phyloP scores from a whole-genome alignment of 441 rosid species.

The Arabidopsis hybrid region DNA sequence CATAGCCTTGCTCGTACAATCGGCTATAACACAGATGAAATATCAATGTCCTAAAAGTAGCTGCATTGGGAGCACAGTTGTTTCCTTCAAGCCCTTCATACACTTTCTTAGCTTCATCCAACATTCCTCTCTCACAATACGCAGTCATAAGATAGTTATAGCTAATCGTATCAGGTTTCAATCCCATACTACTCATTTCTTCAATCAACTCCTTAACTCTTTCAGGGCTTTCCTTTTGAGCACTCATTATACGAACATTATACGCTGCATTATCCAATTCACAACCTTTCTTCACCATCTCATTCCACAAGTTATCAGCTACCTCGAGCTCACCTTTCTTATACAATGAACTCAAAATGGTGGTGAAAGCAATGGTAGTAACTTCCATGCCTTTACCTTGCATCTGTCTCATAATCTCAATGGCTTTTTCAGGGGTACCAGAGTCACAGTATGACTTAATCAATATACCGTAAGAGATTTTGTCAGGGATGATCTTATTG shows the following conservation, averaged over 20 bases:
- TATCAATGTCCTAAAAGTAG: slow-evolving; percentile 70
- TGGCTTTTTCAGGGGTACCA: slow-evolving; percentile 57
- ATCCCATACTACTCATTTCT: slow-evolving; percentile 62
- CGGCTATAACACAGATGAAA: slow-evolving; percentile 57
- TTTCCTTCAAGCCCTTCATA: slow-evolving; percentile 59
- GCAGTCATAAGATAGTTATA: slow-evolving; percentile 76
- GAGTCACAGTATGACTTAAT: slow-evolving; percentile 73
- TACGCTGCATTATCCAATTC: slow-evolving; percentile 64
- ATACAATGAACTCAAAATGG: slow-evolving; percentile 58
- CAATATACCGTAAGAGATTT: slow-evolving; percentile 68
- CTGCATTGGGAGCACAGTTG: slow-evolving; percentile 66
- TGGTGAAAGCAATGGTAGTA: slow-evolving; percentile 61
- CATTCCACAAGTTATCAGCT: slow-evolving; percentile 67
- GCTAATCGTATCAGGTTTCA: slow-evolving; percentile 68
- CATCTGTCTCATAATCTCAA: slow-evolving; percentile 59
- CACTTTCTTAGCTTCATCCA: slow-evolving; percentile 69
- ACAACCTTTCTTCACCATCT: slow-evolving; percentile 60
- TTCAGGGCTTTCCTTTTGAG: slow-evolving; percentile 54
- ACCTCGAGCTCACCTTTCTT: slow-evolving; percentile 55
- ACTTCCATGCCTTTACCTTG: slow-evolving; percentile 58
- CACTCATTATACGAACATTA: slow-evolving; percentile 64
- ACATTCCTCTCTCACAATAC: slow-evolving; percentile 60
- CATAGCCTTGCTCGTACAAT: slow-evolving; percentile 61
- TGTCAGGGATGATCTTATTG: slow-evolving; percentile 50
- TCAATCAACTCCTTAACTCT: slow-evolving; percentile 64